Conservation (phyloP, 768 basidiomycete genomes). For the Tricholoma sp. region DNA sequence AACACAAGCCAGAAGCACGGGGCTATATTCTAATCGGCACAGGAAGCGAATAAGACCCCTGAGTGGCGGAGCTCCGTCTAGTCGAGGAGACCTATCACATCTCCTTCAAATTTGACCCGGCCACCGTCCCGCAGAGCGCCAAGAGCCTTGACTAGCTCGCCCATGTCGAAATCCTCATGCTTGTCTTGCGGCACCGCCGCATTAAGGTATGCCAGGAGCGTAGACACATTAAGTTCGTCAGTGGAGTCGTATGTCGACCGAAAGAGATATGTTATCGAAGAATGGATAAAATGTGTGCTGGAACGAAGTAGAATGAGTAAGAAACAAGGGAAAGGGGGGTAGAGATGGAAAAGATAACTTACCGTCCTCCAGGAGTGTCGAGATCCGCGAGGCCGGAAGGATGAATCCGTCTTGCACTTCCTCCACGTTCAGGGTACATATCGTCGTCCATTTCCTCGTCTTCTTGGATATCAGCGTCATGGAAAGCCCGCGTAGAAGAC, state of each 20-base stretch:
- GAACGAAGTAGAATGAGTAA: slow-evolving; percentile 4
- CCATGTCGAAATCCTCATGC: slow-evolving; percentile 77
- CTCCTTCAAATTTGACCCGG: slow-evolving; percentile 47
- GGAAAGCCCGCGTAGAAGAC: slow-evolving; percentile 1
- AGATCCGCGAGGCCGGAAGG: slow-evolving; percentile 51
- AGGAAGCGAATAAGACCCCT: not conserved
- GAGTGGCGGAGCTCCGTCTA: slow-evolving; percentile 4
- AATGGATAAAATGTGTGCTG: slow-evolving; percentile 56
- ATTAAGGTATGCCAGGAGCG: slow-evolving; percentile 67
- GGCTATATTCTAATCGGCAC: not conserved
- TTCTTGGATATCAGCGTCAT: slow-evolving; percentile 4
- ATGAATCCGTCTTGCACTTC: slow-evolving; percentile 20
- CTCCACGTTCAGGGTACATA: slow-evolving; percentile 16
- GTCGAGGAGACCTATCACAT: slow-evolving; percentile 31
- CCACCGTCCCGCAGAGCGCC: slow-evolving; percentile 42
- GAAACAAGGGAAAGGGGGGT: not conserved
- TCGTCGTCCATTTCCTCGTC: slow-evolving; percentile 17
- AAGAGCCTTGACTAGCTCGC: slow-evolving; percentile 56
- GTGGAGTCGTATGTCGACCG: slow-evolving; percentile 56
- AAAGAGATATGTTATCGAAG: slow-evolving; percentile 63
- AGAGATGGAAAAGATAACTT: slow-evolving; percentile 20
- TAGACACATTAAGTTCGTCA: slow-evolving; percentile 67
- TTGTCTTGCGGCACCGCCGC: slow-evolving; percentile 74
- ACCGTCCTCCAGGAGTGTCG: slow-evolving; percentile 58
- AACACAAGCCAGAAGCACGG: not conserved